Percentiles rank a stretch among this genome's conserved stretches.
These are phyloP conservation scores for Amanita fuliginea DNA, from an alignment of 768 basidiomycete genomes.

Conservation along the genomic window DNA sequence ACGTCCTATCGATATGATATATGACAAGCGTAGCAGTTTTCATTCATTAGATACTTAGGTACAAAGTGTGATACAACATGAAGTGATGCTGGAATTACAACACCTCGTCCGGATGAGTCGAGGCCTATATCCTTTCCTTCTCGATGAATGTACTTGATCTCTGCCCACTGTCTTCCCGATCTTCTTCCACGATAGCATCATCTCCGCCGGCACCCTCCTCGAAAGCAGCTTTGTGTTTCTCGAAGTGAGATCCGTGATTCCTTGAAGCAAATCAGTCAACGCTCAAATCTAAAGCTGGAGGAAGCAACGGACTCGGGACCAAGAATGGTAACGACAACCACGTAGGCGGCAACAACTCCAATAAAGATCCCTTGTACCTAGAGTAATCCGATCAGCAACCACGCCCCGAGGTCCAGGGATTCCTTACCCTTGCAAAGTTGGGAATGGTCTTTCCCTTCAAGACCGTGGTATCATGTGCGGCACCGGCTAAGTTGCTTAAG, in stretches of 20 bases:
- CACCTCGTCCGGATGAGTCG: no score
- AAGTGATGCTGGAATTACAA: no score
- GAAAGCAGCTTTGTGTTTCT: constrained; percentile 70
- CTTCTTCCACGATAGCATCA: constrained; percentile 21
- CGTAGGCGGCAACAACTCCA: constrained; percentile 69
- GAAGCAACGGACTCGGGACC: constrained; percentile 54
- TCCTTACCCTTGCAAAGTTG: constrained; percentile 48
- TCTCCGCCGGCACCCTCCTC: constrained; percentile 60
- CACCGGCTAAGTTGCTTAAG: constrained; percentile 36
- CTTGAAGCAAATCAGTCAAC: constrained; percentile 17
- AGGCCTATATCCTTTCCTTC: no score
- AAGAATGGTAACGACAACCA: constrained; percentile 63
- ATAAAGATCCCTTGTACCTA: constrained; percentile 82
- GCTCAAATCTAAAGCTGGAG: not conserved
- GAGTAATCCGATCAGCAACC: constrained; percentile 8
- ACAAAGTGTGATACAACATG: no score
- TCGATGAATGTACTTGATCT: not conserved
- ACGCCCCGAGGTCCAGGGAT: not conserved
- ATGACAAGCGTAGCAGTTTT: no score
- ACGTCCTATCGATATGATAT: no score
- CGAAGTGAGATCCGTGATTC: constrained; percentile 74
- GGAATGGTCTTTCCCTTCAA: constrained; percentile 37
- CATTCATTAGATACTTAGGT: no score
- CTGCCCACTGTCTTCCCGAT: not conserved
- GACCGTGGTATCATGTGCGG: constrained; percentile 37